phyloP scores from a whole-genome alignment of 306 rosid species.

The Gastrolobium villosum region DNA sequence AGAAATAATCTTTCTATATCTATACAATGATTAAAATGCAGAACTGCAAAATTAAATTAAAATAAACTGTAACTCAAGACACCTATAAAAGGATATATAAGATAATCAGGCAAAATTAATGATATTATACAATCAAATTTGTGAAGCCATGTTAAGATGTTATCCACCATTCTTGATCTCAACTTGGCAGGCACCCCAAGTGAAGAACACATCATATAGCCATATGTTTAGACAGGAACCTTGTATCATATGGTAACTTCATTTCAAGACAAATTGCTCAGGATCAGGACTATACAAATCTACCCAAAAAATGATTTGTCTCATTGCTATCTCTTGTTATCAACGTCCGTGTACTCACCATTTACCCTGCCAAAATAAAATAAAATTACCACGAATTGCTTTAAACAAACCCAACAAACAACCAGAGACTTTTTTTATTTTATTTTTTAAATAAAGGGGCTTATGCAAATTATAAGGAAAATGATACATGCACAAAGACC shows the following conservation, averaged over 20 bases:
- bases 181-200: conserved; percentile 34
- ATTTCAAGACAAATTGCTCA: conserved; percentile 8
- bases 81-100: conserved; percentile 10
- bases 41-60: conserved; percentile 21
- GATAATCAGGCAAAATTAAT: conserved; percentile 3
- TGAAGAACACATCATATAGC: conserved; percentile 12
- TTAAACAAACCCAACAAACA: neutral
- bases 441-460: neutral
- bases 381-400: neutral
- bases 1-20: conserved; percentile 18
- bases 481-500: neutral
- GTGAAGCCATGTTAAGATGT: conserved; percentile 8
- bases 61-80: neutral
- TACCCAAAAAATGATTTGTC: conserved; percentile 6
- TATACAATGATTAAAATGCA: conserved; percentile 47
- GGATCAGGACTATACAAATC: conserved; percentile 9
- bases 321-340: conserved; percentile 14
- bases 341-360: conserved; percentile 66
- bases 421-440: too few species aligned
- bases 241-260: conserved; percentile 10
- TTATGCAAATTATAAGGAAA: neutral
- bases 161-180: conserved; percentile 36
- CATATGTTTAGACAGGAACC: conserved; percentile 5
- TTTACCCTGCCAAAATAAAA: conserved; percentile 68
- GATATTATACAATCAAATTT: conserved; percentile 36